Evolutionary conservation across 106 monocot species (phyloP), one percentile per base, ranked within the genome.

Genomic region (Chionographis japonica): DNA sequence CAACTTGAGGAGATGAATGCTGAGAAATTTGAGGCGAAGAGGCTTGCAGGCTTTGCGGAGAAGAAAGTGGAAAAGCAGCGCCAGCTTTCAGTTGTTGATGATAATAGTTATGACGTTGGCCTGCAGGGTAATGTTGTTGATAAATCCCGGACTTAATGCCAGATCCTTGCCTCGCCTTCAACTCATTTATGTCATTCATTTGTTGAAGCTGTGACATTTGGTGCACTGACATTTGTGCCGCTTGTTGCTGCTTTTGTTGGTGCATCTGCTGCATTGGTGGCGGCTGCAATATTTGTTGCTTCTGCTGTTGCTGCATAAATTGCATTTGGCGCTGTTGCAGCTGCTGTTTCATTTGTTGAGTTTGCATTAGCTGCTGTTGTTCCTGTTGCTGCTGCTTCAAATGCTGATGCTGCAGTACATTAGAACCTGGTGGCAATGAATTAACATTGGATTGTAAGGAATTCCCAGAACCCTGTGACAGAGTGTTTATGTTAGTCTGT

Each of bases 11-110:
- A 41, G 97, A 92, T 58, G 88, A 97, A 70, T 89, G 82, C 70
- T 92, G 92, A 54, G 97, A 97, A 66, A 98, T 79, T 72, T 91
- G 93, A 52, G 97, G 97, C 3, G 97, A 92, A 68, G 86, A 80
- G 52, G 77, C 84, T 65, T 89, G 97, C 60, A 88, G 68, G 39
- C 79, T 93, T 71, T 93, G 98, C 53, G 97, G 89, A 61, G 93
- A 98, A 57, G 89, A 92, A 74, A 81, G 78, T 13, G 92, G 82
- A 69, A 88, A 88, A 58, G 74, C 68, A 61, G 84, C 37, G 54
- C 80, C 79, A 18, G 68, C 57, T 54, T 93, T 98, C 14, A 83
- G 37, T 19, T 89, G 93, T 20, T 79, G 87, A 69, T 87, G 79
- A 67, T 82, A 90, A 60, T 80, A 98, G n/a, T 74, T 60, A 50